phyloP scores from a whole-genome alignment of 352 stramenopile genomes.

The Globisporangium echinulatum region DNA sequence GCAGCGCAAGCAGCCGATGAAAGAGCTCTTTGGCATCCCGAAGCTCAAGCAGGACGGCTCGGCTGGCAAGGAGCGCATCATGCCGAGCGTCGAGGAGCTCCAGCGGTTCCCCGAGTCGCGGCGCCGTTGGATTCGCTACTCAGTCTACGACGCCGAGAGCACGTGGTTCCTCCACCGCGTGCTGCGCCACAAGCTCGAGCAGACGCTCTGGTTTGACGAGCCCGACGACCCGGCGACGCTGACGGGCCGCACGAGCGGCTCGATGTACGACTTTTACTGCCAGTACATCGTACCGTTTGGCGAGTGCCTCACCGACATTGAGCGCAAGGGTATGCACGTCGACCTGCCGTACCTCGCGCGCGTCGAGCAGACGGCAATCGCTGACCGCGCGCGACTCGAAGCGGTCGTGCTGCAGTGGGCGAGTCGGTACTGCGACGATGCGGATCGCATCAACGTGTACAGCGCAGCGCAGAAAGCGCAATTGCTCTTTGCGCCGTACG shows the following conservation, averaged over 20 bases:
- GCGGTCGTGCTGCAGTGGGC: slow-evolving; percentile 91
- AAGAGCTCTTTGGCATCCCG: slow-evolving; percentile 94
- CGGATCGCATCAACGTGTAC: slow-evolving; percentile 94
- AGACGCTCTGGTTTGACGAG: slow-evolving; percentile 86
- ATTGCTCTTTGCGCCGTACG: slow-evolving; percentile 94
- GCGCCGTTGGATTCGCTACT: slow-evolving; percentile 95
- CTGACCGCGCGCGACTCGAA: slow-evolving; percentile 81
- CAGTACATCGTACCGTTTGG: slow-evolving; percentile 97
- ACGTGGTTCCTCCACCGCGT: slow-evolving; percentile 94
- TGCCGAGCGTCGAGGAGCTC: slow-evolving; percentile 75
- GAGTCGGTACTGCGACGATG: slow-evolving; percentile 87
- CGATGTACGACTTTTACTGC: slow-evolving; percentile 97
- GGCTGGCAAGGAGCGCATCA: no score
- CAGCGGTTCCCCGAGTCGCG: slow-evolving; percentile 85
- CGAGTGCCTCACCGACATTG: slow-evolving; percentile 98
- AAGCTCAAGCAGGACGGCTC: no score
- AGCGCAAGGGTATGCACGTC: slow-evolving; percentile 91
- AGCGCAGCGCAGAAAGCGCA: slow-evolving; percentile 92
- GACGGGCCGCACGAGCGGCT: slow-evolving; percentile 21
- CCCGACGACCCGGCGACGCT: slow-evolving; percentile 2
- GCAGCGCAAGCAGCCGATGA: slow-evolving; percentile 95
- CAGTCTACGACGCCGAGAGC: slow-evolving; percentile 94
- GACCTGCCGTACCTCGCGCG: slow-evolving; percentile 86
- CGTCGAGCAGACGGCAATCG: slow-evolving; percentile 88
- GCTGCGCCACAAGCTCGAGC: slow-evolving; percentile 85